Percentiles rank a stretch among this genome's conserved stretches.
phyloP scores from a whole-genome alignment of 1,139 yeast genomes.

The Dujonia santamariae region DNA sequence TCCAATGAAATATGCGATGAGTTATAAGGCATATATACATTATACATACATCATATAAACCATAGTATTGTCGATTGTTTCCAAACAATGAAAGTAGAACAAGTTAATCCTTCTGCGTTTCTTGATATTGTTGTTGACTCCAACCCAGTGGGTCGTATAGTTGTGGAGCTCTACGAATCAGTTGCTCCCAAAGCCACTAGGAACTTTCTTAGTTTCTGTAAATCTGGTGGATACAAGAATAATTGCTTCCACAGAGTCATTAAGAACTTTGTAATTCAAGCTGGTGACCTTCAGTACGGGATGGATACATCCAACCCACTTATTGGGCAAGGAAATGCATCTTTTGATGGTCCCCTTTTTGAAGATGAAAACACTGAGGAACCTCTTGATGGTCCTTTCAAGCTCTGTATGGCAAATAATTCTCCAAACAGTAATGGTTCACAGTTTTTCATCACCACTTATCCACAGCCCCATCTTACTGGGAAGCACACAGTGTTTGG shows the following conservation, averaged over 20 bases:
- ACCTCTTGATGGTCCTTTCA: slow-evolving; percentile 44
- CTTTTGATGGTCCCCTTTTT: slow-evolving; percentile 37
- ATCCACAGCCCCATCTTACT: slow-evolving; percentile 66
- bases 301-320: no score
- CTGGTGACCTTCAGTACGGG: slow-evolving; percentile 54
- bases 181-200: slow-evolving; percentile 59
- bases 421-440: slow-evolving; percentile 57
- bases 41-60: background rate
- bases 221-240: slow-evolving; percentile 29
- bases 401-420: slow-evolving; percentile 71
- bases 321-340: slow-evolving; percentile 56
- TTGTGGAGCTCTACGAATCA: slow-evolving; percentile 51
- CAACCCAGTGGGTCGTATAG: slow-evolving; percentile 56
- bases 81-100: slow-evolving; percentile 30
- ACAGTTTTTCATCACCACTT: slow-evolving; percentile 78
- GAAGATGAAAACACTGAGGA: slow-evolving; percentile 60
- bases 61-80: background rate
- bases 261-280: slow-evolving; percentile 78
- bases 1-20: no score
- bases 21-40: background rate
- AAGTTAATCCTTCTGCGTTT: slow-evolving; percentile 38
- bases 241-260: slow-evolving; percentile 65
- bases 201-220: slow-evolving; percentile 51
- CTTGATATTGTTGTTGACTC: slow-evolving; percentile 57
- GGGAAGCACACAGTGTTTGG: slow-evolving; percentile 83